Conservation (phyloP, 768 basidiomycete genomes). For the Suillus cothurnatus region DNA sequence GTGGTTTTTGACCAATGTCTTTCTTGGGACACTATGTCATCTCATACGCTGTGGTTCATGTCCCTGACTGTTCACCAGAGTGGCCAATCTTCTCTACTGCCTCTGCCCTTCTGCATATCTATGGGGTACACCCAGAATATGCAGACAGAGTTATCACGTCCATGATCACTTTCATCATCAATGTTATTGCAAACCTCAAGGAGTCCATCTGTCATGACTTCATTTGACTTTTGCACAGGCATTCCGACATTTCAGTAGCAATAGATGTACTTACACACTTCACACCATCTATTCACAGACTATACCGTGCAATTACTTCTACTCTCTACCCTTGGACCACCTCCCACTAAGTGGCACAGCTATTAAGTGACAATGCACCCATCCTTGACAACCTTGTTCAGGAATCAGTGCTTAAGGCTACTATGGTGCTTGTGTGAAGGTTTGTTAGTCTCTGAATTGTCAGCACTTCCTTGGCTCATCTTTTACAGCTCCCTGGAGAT, state of each 20-base stretch:
- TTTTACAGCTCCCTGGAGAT: conserved; percentile 74
- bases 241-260: conserved; percentile 42
- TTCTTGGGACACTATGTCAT: conserved; percentile 71
- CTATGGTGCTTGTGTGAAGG: conserved; percentile 85
- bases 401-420: conserved; percentile 87
- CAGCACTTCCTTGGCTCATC: not conserved
- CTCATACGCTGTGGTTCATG: not conserved
- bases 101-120: conserved; percentile 71
- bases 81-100: conserved; percentile 84
- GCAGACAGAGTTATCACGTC: conserved; percentile 54
- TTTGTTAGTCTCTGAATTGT: conserved; percentile 32
- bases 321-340: conserved; percentile 75
- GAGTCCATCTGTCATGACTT: conserved; percentile 51
- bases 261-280: conserved; percentile 72
- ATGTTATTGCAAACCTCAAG: conserved; percentile 57
- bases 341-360: conserved; percentile 61
- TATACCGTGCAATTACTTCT: conserved; percentile 84
- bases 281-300: conserved; percentile 84
- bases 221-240: not conserved
- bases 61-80: conserved; percentile 44
- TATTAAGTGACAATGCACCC: conserved; percentile 82
- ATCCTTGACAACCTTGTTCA: conserved; percentile 83
- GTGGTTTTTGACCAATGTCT: conserved; percentile 79
- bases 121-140: conserved; percentile 54
- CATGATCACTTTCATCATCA: conserved; percentile 60